These are phyloP conservation scores for Exophiala viscosa DNA, from an alignment of 2,329 filamentous ascomycete species.

Conservation along the genomic window DNA sequence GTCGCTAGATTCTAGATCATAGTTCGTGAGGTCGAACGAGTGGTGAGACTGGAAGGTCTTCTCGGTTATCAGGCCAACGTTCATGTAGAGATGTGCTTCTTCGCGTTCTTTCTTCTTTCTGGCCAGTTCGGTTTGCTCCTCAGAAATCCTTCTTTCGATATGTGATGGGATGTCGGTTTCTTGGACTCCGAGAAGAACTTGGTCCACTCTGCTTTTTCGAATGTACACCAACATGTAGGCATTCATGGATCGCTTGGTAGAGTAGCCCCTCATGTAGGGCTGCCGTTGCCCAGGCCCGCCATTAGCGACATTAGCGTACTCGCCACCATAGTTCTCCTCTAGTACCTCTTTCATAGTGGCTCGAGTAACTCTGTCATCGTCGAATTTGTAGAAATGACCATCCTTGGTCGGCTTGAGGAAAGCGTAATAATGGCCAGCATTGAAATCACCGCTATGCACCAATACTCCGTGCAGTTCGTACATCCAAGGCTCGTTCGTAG, in stretches of 20 bases:
- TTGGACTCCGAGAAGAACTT: slow-evolving; percentile 73
- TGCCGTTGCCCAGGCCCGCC: slow-evolving; percentile 58
- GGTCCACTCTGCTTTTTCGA: slow-evolving; percentile 77
- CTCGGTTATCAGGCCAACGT: slow-evolving; percentile 75
- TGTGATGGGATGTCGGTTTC: slow-evolving; percentile 76
- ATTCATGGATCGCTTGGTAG: slow-evolving; percentile 69
- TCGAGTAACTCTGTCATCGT: slow-evolving; percentile 94
- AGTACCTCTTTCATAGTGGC: slow-evolving; percentile 86
- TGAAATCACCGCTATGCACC: slow-evolving; percentile 93
- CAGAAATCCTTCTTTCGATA: slow-evolving; percentile 71
- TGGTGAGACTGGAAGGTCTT: slow-evolving; percentile 76
- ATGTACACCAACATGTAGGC: slow-evolving; percentile 99
- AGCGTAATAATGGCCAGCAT: slow-evolving; percentile 97
- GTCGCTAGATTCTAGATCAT: slow-evolving; percentile 60
- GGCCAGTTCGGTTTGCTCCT: slow-evolving; percentile 74
- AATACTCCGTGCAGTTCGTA: slow-evolving; percentile 94
- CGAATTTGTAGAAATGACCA: slow-evolving; percentile 93
- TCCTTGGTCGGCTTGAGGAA: slow-evolving; percentile 92
- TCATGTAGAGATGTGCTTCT: slow-evolving; percentile 90
- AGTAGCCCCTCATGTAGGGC: slow-evolving; percentile 61
- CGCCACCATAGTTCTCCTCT: slow-evolving; percentile 94
- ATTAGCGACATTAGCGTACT: slow-evolving; percentile 61
- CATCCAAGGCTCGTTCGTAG: slow-evolving; percentile 81
- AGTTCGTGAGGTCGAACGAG: slow-evolving; percentile 75
- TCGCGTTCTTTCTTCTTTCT: slow-evolving; percentile 81